Conservation (phyloP, 129 eudicot genomes). For the Erigeron canadensis region DNA sequence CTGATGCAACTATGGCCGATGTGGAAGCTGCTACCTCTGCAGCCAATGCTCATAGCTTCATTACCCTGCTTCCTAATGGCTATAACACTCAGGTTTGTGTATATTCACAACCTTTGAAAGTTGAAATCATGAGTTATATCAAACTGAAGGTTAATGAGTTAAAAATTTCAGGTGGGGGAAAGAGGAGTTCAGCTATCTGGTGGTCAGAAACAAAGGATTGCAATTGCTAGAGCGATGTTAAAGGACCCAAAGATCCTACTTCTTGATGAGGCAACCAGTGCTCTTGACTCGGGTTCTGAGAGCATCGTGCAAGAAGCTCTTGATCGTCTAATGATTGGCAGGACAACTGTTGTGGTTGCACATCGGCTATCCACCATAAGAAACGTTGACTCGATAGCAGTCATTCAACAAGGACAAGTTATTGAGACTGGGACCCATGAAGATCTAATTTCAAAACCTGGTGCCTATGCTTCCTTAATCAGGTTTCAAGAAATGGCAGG, state of each 20-base stretch:
- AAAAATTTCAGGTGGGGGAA: slow-evolving; percentile 70
- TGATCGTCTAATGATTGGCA: slow-evolving; percentile 88
- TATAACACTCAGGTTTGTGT: slow-evolving; percentile 67
- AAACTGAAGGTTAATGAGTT: background rate
- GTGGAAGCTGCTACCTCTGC: slow-evolving; percentile 92
- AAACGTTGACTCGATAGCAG: slow-evolving; percentile 90
- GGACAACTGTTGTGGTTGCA: slow-evolving; percentile 96
- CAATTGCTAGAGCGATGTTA: slow-evolving; percentile 95
- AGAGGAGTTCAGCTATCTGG: slow-evolving; percentile 96
- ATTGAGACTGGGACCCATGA: slow-evolving; percentile 91
- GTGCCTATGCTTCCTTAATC: slow-evolving; percentile 80
- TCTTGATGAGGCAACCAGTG: slow-evolving; percentile 95
- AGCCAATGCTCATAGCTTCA: slow-evolving; percentile 95
- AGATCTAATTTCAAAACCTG: slow-evolving; percentile 76
- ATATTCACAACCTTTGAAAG: background rate
- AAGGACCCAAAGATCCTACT: slow-evolving; percentile 89
- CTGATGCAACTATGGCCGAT: slow-evolving; percentile 76
- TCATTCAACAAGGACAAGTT: slow-evolving; percentile 86
- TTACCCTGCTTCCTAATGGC: slow-evolving; percentile 83
- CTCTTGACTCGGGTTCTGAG: slow-evolving; percentile 89
- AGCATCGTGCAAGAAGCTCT: slow-evolving; percentile 97
- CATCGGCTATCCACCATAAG: slow-evolving; percentile 97
- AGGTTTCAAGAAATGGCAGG: slow-evolving; percentile 99
- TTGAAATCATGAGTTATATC: background rate
- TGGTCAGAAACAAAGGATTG: slow-evolving; percentile 97